phyloP scores from a whole-genome alignment of 2,329 filamentous ascomycete species.

The Penicillium sp. region DNA sequence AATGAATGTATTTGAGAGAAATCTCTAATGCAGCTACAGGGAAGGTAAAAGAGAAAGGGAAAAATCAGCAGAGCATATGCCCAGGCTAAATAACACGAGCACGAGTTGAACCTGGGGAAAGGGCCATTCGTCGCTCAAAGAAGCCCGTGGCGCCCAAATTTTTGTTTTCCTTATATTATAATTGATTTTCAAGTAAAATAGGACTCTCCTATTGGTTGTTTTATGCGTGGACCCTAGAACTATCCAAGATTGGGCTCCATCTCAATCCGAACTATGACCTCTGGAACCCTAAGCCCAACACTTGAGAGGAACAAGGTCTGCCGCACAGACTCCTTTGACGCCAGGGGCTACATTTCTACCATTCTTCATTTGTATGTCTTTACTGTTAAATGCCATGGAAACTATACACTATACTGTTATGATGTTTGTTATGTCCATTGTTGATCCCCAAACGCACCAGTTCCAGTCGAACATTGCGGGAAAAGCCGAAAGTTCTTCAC shows the following conservation, averaged over 20 bases:
- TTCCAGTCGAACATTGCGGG: not conserved
- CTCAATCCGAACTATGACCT: constrained; percentile 19
- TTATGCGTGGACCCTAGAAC: constrained; percentile 15
- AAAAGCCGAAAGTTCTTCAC: not conserved
- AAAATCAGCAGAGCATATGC: constrained; percentile 21
- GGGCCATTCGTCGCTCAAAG: constrained; percentile 3
- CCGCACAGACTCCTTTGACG: constrained; percentile 5
- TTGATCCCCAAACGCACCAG: not conserved
- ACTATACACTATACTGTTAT: not conserved
- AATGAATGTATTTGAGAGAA: constrained; percentile 18
- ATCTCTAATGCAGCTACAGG: constrained; percentile 18
- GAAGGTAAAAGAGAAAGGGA: constrained; percentile 10
- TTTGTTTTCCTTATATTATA: constrained; percentile 8
- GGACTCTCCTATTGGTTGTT: constrained; percentile 14
- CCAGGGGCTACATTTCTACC: not conserved
- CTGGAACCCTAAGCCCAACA: constrained; percentile 9
- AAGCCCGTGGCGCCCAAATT: constrained; percentile 2
- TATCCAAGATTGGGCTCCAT: constrained; percentile 21
- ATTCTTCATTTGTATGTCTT: not conserved
- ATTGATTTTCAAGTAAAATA: constrained; percentile 7
- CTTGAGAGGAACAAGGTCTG: constrained; percentile 7
- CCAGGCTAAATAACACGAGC: constrained; percentile 19
- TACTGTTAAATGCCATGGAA: not conserved
- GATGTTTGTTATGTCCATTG: not conserved
- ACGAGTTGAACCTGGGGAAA: constrained; percentile 9